Percentiles rank a stretch among this genome's conserved stretches.
These are phyloP conservation scores for Wickerhamomyces silvicola DNA, from an alignment of 805 yeast genomes.

Conservation along the genomic window DNA sequence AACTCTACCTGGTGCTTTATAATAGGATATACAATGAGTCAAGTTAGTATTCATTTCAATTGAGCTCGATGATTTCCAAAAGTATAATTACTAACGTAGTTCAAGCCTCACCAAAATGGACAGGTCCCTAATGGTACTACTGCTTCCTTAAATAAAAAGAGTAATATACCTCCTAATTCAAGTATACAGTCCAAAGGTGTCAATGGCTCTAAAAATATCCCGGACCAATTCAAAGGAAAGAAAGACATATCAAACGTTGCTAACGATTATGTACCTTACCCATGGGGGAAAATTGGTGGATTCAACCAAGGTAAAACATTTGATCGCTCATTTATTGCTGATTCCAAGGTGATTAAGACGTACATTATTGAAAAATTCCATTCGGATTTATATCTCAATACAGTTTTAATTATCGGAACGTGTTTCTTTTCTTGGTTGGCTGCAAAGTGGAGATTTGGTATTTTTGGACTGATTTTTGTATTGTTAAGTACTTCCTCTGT, in stretches of 20 bases:
- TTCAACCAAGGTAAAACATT: constrained; percentile 21
- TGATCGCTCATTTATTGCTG: constrained; percentile 17
- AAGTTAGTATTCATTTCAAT: background rate
- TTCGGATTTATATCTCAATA: constrained; percentile 69
- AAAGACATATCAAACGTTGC: no score
- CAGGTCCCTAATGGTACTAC: constrained; percentile 3
- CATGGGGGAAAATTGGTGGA: constrained; percentile 31
- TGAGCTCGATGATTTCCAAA: no score
- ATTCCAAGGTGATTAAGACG: constrained; percentile 38
- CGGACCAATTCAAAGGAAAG: no score
- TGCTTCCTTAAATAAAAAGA: constrained; percentile 2
- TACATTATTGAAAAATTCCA: constrained; percentile 64
- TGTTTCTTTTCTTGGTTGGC: constrained; percentile 67
- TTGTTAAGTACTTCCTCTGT: constrained; percentile 57
- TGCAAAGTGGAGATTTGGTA: constrained; percentile 58
- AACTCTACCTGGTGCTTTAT: no score
- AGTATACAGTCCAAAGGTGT: background rate
- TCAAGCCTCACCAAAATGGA: background rate
- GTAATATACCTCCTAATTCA: background rate
- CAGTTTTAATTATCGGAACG: constrained; percentile 56
- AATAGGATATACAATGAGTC: no score
- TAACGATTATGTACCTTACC: constrained; percentile 14
- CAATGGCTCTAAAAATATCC: constrained; percentile 1
- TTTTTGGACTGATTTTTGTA: constrained; percentile 56
- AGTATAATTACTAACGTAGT: background rate